Conservation (phyloP, 2,329 filamentous ascomycete genomes). For the Myrmaecium sp. region DNA sequence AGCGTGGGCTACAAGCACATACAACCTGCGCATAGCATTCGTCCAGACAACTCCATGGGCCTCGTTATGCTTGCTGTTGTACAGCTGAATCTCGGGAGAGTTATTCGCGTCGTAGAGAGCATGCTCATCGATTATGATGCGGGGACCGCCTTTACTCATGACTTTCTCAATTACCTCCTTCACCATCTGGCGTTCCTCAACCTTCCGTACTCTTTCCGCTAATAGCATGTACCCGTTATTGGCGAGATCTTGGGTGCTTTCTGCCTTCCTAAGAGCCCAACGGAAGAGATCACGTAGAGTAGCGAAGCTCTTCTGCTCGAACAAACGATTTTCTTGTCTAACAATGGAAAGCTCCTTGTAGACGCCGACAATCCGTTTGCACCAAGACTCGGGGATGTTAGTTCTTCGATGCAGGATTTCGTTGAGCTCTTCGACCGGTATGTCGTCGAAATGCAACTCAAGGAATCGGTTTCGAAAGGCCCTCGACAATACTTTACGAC, state of each 20-base stretch:
- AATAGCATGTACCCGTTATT: slow-evolving; percentile 92
- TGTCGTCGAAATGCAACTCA: slow-evolving; percentile 95
- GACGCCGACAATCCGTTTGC: slow-evolving; percentile 74
- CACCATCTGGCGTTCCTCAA: slow-evolving; percentile 69
- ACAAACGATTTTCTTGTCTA: slow-evolving; percentile 76
- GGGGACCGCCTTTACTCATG: slow-evolving; percentile 39
- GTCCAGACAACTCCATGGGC: slow-evolving; percentile 94
- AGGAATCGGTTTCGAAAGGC: slow-evolving; percentile 95
- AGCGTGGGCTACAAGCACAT: slow-evolving; percentile 73
- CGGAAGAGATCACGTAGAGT: slow-evolving; percentile 90
- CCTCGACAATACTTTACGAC: slow-evolving; percentile 78
- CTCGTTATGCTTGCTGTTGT: no score
- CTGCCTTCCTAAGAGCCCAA: slow-evolving; percentile 76
- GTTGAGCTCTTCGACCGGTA: slow-evolving; percentile 84
- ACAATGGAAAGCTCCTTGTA: slow-evolving; percentile 85
- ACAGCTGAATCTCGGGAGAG: slow-evolving; percentile 19
- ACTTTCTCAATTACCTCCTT: slow-evolving; percentile 78
- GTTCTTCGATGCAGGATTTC: slow-evolving; percentile 80
- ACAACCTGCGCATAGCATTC: slow-evolving; percentile 78
- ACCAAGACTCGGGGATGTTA: slow-evolving; percentile 80
- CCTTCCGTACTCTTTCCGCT: slow-evolving; percentile 83
- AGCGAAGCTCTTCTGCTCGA: slow-evolving; percentile 95
- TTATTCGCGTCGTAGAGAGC: slow-evolving; percentile 45
- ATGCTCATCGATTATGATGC: slow-evolving; percentile 59
- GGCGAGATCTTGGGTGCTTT: slow-evolving; percentile 76